Conservation (phyloP, 352 stramenopile genomes). For the Pythium chondricola region DNA sequence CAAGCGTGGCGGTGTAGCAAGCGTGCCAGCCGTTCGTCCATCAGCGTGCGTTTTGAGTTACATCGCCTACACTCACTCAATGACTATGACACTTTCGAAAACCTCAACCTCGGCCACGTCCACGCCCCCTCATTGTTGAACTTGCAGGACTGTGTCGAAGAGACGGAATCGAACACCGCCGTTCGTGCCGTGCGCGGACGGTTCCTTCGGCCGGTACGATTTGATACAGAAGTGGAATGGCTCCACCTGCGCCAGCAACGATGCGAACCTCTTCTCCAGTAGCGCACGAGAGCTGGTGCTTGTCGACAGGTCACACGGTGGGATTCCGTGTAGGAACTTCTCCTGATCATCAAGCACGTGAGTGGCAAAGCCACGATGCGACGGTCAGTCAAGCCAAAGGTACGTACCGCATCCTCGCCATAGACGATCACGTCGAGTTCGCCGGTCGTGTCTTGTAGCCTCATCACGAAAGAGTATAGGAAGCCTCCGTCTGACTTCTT, state of each 20-base stretch:
- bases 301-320: conserved; percentile 49
- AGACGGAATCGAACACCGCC: conserved; percentile 47
- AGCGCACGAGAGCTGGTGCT: conserved; percentile 44
- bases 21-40: too few species aligned
- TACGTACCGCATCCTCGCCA: conserved; percentile 53
- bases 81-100: too few species aligned
- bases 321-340: conserved; percentile 63
- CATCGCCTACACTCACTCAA: too few species aligned
- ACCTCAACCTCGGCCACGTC: too few species aligned
- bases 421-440: conserved; percentile 63
- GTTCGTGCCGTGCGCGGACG: conserved; percentile 7
- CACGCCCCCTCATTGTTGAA: too few species aligned
- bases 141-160: conserved; percentile 62
- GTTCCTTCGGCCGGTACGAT: conserved; percentile 36
- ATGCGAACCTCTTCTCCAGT: conserved; percentile 41
- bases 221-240: conserved; percentile 64
- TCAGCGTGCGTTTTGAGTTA: too few species aligned
- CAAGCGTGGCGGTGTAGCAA: too few species aligned
- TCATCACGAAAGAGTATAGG: conserved; percentile 65
- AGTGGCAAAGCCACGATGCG: not conserved
- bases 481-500: conserved; percentile 25
- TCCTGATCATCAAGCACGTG: conserved; percentile 27
- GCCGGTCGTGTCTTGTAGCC: conserved; percentile 39
- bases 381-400: not conserved
- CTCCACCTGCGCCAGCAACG: conserved; percentile 20